Base-by-base conservation (phyloP, 2,329 filamentous ascomycete species). In the Boeremia lycopersici region DNA sequence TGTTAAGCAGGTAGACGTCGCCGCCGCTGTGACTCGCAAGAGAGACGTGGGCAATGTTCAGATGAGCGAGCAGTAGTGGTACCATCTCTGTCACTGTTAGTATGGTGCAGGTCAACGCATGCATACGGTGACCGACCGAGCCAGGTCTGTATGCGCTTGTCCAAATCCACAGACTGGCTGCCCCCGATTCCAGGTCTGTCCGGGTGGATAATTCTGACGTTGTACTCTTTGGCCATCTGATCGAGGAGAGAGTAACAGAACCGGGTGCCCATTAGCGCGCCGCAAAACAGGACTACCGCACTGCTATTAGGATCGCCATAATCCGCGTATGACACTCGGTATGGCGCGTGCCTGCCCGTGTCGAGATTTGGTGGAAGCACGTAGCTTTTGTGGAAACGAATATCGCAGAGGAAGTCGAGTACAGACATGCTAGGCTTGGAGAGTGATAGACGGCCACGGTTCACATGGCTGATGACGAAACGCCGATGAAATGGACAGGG, bases 11-110 rank as follows among this genome's bases (percentile, higher is more conserved):
- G 57, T 72, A 73, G 43, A 72, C 62, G 38, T 57, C 56, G 31
- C 70, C 71, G 34, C 67, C 69, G 40, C 69, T 73, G 53, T 73
- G 68, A 42, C 68, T 68, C 31, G 69, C 68, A 19, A 73, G 48
- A n/a, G 69, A 68, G 17, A 73, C 58, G 47, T 71, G 57, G n/a
- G 56, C 26, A 39, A 74, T 65, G 12, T 59, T 41, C n/a, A 74
- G 63, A 41, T 72, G 65, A 19, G 56, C 41, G 29, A 73, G 59
- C 31, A 73, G 64, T 10, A 55, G 53, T 34, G 68, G 70, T 9
- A 71, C 55, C 56, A 73, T 63, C 54, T 72, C 69, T 73, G 45
- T 26, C n/a, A 19, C 19, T 17, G 19, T 61, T 15, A 61, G 53
- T 36, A 23, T 7, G 11, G 10, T 9, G 29, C 19, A 4, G 12